phyloP scores from a whole-genome alignment of 257 asterid genomes.

The Solanum pinnatisectum region DNA sequence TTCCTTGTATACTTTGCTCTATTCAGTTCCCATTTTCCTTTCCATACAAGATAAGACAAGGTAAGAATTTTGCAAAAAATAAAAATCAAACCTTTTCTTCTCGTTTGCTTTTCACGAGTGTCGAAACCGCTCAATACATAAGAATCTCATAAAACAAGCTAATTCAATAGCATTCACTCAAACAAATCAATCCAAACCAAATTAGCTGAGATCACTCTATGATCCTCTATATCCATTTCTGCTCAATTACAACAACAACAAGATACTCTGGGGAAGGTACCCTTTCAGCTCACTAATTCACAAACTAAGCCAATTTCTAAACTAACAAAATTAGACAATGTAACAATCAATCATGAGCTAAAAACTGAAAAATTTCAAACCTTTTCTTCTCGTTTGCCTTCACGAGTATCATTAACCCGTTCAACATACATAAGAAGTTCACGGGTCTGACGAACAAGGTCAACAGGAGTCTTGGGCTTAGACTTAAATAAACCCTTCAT shows the following conservation, averaged over 20 bases:
- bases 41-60: not conserved
- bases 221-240: not conserved
- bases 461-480: slow-evolving; percentile 79
- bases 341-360: not conserved
- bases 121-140: slow-evolving; percentile 12
- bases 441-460: slow-evolving; percentile 78
- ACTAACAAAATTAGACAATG: not conserved
- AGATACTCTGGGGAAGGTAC: not conserved
- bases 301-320: not conserved
- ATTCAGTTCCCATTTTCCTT: not conserved
- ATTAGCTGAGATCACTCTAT: not conserved
- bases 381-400: slow-evolving; percentile 84
- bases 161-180: not conserved
- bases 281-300: not conserved
- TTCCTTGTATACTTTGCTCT: not conserved
- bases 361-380: not conserved
- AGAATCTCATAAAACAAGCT: not conserved
- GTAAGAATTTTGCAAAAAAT: not conserved
- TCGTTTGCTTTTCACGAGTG: not conserved
- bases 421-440: slow-evolving; percentile 67
- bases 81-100: not conserved
- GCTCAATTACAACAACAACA: not conserved
- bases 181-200: not conserved
- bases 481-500: slow-evolving; percentile 77
- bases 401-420: slow-evolving; percentile 45